Base-by-base conservation (phyloP, 2,329 filamentous ascomycete genomes). In the Botryotinia calthae region DNA sequence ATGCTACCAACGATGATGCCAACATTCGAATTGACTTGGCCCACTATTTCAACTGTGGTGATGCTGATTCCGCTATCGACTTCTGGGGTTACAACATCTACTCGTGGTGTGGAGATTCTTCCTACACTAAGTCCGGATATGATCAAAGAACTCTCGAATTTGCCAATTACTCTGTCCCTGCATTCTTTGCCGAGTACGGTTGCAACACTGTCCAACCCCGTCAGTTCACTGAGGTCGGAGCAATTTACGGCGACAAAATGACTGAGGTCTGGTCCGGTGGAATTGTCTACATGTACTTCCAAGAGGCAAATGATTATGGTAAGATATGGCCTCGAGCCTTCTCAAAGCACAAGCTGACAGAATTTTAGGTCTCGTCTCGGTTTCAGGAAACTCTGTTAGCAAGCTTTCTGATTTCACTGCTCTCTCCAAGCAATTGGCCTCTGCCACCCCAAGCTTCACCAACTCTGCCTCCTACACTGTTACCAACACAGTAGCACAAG, bases 11-110 rank as follows among this genome's bases (percentile, higher is more conserved):
- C 83, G 96, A 98, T 79, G 95, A 98, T 82, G 87, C 90, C 58
- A 87, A 89, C 34, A 97, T 97, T 79, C 93, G 96, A 82, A 87
- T 87, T 76, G 86, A 94, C 79, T 89, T 98, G 80, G 93, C 94
- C 78, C 85, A 94, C 81, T 99, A 97, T 88, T 98, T 99, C 86
- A 95, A 97, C 87, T 99, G 96, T 81, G 93, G 95, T 74, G 83
- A 89, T 74, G 81, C 86, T 48, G 84, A 86, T 14, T 83, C 84
- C 80, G 83, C 92, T 74, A 97, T 98, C 77, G 96, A 99, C 84
- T 98, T 97, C 87, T 99, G 95, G 93, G 96, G 96, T 74, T 98
- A 98, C 91, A 99, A 99, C 87, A 97, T 98, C 85, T 99, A 99
- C 88, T 97, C 95, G 70, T 99, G 96, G 96, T 99, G 96, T 82